Conservation (phyloP, 2,329 filamentous ascomycete species). For the Cryphonectria parasitica region DNA sequence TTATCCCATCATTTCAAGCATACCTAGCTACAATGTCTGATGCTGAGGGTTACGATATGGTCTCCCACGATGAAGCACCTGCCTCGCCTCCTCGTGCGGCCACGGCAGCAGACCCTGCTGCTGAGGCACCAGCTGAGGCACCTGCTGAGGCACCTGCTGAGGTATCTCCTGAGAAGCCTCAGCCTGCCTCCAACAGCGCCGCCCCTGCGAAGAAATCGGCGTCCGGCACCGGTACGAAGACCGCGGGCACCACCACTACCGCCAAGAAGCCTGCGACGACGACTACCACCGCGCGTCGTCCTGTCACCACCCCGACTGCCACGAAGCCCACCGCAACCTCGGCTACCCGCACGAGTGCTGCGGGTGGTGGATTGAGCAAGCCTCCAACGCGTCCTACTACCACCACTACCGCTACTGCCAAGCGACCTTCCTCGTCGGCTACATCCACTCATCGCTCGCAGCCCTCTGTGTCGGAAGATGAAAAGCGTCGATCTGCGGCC, state of each 20-base stretch:
- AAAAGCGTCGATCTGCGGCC: slow-evolving; percentile 39
- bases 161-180: slow-evolving; percentile 3
- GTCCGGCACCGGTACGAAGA: slow-evolving; percentile 26
- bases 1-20: not conserved
- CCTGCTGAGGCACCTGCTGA: slow-evolving; percentile 21
- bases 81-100: slow-evolving; percentile 12
- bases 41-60: slow-evolving; percentile 37
- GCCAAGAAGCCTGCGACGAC: slow-evolving; percentile 33
- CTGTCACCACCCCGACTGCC: slow-evolving; percentile 34
- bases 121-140: slow-evolving; percentile 15
- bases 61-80: slow-evolving; percentile 36
- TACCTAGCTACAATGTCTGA: slow-evolving; percentile 39
- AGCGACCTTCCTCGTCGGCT: slow-evolving; percentile 38
- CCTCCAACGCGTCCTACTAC: slow-evolving; percentile 37
- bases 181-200: slow-evolving; percentile 8
- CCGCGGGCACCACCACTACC: slow-evolving; percentile 31
- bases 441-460: slow-evolving; percentile 38
- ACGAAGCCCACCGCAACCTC: slow-evolving; percentile 39
- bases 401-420: slow-evolving; percentile 34
- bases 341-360: slow-evolving; percentile 35
- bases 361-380: slow-evolving; percentile 36
- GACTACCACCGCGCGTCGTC: slow-evolving; percentile 33
- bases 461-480: slow-evolving; percentile 43
- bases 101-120: not conserved
- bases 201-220: slow-evolving; percentile 25